Conservation (phyloP, 176 grass and related monocot species). For the Urochloa ruziziensis region DNA sequence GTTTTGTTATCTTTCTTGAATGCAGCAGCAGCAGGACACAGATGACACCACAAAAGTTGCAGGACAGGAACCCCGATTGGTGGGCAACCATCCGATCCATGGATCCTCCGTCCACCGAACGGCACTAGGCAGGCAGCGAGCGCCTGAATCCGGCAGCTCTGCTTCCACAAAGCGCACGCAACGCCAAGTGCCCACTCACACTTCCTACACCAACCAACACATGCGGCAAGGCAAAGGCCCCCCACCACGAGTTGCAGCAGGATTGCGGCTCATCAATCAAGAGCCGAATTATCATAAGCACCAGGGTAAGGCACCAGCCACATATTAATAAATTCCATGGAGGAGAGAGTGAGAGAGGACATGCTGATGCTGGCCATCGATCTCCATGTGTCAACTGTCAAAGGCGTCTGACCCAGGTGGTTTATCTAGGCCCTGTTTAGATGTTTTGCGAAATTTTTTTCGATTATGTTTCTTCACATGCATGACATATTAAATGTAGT, state of each 20-base stretch:
- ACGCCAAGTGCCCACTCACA: neutral
- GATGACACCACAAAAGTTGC: neutral
- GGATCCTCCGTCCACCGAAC: slow-evolving; percentile 11
- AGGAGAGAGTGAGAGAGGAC: neutral
- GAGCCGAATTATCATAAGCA: neutral
- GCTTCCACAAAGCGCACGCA: slow-evolving; percentile 22
- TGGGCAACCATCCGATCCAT: slow-evolving; percentile 5
- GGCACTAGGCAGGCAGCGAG: slow-evolving; percentile 26
- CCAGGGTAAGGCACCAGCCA: neutral
- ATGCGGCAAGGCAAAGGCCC: neutral
- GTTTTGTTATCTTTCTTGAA: neutral
- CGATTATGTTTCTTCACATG: too few species aligned
- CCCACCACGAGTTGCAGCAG: neutral
- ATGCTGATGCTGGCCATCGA: too few species aligned
- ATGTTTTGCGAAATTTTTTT: too few species aligned
- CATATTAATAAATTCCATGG: neutral
- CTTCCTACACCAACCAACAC: neutral
- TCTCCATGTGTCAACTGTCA: neutral
- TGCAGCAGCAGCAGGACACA: neutral
- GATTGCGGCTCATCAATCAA: neutral
- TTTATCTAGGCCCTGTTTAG: too few species aligned
- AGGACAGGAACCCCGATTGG: neutral
- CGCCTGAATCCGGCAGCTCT: slow-evolving; percentile 21
- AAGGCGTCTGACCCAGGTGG: neutral
- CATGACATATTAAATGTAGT: too few species aligned